These are phyloP conservation scores for Trametes cinnabarina DNA, from an alignment of 768 basidiomycete species.

Conservation along the genomic window DNA sequence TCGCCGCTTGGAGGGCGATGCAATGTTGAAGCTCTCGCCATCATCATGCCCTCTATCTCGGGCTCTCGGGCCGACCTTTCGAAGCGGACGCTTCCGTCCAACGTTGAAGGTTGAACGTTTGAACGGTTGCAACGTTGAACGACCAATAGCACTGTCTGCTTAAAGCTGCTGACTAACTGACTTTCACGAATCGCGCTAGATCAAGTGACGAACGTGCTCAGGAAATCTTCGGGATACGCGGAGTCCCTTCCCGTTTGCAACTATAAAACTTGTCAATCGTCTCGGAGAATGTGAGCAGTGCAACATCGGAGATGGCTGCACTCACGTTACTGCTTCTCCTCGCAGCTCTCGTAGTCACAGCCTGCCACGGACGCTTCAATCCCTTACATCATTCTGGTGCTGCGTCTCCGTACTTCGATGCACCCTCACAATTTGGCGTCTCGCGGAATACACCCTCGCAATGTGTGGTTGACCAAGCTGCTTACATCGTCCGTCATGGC, in stretches of 20 bases:
- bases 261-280: not conserved
- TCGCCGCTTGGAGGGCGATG: too few relatives aligned
- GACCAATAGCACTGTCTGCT: too few relatives aligned
- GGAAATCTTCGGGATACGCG: too few relatives aligned
- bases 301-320: not conserved
- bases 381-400: conserved; percentile 43
- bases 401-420: conserved; percentile 44
- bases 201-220: not conserved
- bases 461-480: conserved; percentile 43
- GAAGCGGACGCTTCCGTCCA: too few relatives aligned
- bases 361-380: conserved; percentile 28
- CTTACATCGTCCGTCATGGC: conserved; percentile 44
- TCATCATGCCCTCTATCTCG: too few relatives aligned
- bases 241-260: not conserved
- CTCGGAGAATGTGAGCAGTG: not conserved
- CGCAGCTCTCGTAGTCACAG: not conserved
- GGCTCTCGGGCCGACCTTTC: too few relatives aligned
- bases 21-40: too few relatives aligned
- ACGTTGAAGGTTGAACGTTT: too few relatives aligned
- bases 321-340: not conserved
- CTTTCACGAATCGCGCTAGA: too few relatives aligned
- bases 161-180: too few relatives aligned
- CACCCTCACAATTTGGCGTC: conserved; percentile 39
- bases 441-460: conserved; percentile 33
- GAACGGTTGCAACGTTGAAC: too few relatives aligned